phyloP scores from a whole-genome alignment of 1,139 yeast species.

The Yamadazyma triangularis region DNA sequence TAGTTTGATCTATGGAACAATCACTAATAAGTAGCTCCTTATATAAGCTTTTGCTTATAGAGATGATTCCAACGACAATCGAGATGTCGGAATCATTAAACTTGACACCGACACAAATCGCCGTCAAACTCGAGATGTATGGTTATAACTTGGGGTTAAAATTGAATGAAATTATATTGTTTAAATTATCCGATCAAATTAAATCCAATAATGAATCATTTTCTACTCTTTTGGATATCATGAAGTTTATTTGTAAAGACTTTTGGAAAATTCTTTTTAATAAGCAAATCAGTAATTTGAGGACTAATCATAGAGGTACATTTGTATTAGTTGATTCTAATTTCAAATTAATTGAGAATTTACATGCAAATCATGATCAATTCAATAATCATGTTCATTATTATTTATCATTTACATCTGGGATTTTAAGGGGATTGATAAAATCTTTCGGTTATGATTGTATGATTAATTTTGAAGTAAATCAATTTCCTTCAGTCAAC shows the following conservation, averaged over 20 bases:
- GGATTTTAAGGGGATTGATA: constrained; percentile 76
- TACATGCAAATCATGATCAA: constrained; percentile 50
- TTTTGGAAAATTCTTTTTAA: constrained; percentile 78
- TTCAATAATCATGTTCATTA: constrained; percentile 45
- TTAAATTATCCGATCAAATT: constrained; percentile 39
- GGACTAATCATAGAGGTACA: constrained; percentile 89
- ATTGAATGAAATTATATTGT: constrained; percentile 67
- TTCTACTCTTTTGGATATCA: constrained; percentile 67
- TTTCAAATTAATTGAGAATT: constrained; percentile 51
- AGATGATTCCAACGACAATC: constrained; percentile 67
- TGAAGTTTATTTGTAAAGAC: constrained; percentile 90
- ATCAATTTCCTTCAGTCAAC: constrained; percentile 56
- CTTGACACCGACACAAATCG: constrained; percentile 39
- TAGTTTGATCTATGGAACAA: neutral
- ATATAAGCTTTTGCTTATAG: constrained; percentile 63
- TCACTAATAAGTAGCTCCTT: constrained; percentile 19
- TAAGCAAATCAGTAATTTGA: constrained; percentile 85
- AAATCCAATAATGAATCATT: constrained; percentile 26
- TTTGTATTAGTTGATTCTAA: constrained; percentile 71
- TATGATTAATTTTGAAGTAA: constrained; percentile 60
- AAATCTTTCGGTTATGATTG: constrained; percentile 67
- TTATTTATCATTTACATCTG: constrained; percentile 78
- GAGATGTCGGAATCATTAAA: constrained; percentile 38
- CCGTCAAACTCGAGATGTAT: constrained; percentile 56
- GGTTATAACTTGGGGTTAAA: constrained; percentile 77